Evolutionary conservation across 371 early-diverging fungal species (phyloP).

Genomic region (Mortierella sp.): DNA sequence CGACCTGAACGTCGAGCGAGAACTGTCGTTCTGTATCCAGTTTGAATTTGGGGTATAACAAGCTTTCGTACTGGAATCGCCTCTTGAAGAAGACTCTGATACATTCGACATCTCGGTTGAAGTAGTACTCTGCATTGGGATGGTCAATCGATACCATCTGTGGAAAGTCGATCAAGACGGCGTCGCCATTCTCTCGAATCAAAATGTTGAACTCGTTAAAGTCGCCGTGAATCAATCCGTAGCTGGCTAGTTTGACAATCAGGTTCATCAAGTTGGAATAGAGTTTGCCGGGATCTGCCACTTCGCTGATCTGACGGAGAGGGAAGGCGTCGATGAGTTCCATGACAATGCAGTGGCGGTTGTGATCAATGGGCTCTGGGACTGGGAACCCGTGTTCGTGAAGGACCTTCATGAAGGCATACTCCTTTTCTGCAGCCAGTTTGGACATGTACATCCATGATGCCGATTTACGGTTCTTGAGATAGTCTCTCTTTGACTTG

Average conservation of each 20-base stretch:
- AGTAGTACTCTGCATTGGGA: slow-evolving; percentile 92
- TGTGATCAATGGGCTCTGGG: slow-evolving; percentile 92
- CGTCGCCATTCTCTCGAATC: slow-evolving; percentile 84
- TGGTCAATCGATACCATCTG: slow-evolving; percentile 99
- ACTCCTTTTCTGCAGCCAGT: slow-evolving; percentile 96
- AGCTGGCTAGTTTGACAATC: slow-evolving; percentile 93
- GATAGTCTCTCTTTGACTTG: slow-evolving; percentile 97
- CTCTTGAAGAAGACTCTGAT: slow-evolving; percentile 94
- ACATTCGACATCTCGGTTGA: slow-evolving; percentile 99
- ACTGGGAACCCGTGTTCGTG: slow-evolving; percentile 95
- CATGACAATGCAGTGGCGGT: slow-evolving; percentile 99
- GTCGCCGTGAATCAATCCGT: slow-evolving; percentile 99
- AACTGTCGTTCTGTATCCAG: slow-evolving; percentile 87
- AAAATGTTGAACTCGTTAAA: slow-evolving; percentile 99
- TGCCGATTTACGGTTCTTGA: slow-evolving; percentile 88
- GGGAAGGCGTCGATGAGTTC: slow-evolving; percentile 94
- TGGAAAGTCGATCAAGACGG: slow-evolving; percentile 99
- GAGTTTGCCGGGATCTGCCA: slow-evolving; percentile 90
- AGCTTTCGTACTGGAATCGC: slow-evolving; percentile 90
- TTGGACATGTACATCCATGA: slow-evolving; percentile 99
- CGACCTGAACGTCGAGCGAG: slow-evolving; percentile 93
- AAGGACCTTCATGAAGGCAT: slow-evolving; percentile 94
- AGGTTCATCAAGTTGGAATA: slow-evolving; percentile 95
- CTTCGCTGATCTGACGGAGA: slow-evolving; percentile 88
- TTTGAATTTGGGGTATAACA: slow-evolving; percentile 89